Evolutionary conservation across 2,329 filamentous ascomycete genomes (phyloP).

Genomic region (Cercospora citrullina): DNA sequence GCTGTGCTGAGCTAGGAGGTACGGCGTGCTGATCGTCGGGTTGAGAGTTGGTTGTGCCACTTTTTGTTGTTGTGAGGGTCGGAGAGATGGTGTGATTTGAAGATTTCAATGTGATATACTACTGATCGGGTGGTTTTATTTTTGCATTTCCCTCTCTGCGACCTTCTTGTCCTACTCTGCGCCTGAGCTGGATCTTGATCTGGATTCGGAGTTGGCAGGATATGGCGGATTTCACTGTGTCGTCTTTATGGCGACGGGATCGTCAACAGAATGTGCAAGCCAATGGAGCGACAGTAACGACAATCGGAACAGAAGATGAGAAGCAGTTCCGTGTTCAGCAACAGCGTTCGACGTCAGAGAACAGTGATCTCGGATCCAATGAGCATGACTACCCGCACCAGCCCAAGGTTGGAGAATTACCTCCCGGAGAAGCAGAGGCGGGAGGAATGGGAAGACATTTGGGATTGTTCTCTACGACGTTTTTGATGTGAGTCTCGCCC

Average conservation of each 20-base stretch:
- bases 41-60: background rate
- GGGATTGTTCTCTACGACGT: conserved; percentile 23
- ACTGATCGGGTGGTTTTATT: background rate
- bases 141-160: background rate
- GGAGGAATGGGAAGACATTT: conserved; percentile 22
- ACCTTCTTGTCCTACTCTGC: background rate
- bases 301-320: background rate
- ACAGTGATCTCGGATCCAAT: background rate
- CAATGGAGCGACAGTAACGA: background rate
- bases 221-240: background rate
- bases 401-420: conserved; percentile 11
- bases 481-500: conserved; percentile 12
- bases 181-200: background rate
- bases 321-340: background rate
- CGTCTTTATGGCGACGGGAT: background rate
- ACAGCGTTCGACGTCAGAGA: background rate
- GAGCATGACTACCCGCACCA: background rate
- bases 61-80: background rate
- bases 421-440: conserved; percentile 16
- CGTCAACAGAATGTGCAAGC: background rate
- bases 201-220: background rate
- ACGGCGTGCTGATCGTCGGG: background rate
- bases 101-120: background rate
- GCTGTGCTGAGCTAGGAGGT: background rate
- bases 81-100: background rate